Conservation (phyloP, 176 grass and related monocot species). For the Juncus effusus region DNA sequence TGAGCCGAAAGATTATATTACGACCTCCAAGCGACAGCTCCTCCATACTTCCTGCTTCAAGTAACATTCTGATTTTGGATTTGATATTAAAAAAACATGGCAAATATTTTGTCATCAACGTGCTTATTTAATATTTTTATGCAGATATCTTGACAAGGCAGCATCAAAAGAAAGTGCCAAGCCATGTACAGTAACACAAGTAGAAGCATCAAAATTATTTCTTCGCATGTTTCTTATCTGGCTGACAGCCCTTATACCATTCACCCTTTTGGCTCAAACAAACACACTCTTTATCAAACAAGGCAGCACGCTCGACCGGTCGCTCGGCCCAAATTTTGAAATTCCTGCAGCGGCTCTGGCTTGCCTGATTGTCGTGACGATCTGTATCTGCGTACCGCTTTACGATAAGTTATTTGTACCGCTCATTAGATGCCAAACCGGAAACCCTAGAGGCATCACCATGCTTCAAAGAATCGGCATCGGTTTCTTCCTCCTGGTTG, state of each 20-base stretch:
- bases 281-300: conserved; percentile 84
- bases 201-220: conserved; percentile 63
- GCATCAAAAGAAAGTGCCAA: conserved; percentile 3
- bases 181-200: conserved; percentile 57
- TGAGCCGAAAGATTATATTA: conserved; percentile 29
- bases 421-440: conserved; percentile 42
- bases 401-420: conserved; percentile 78
- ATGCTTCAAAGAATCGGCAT: conserved; percentile 61
- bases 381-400: conserved; percentile 48
- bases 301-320: conserved; percentile 60
- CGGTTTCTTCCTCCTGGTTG: conserved; percentile 46
- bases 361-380: conserved; percentile 52
- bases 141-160: conserved; percentile 49
- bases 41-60: conserved; percentile 31
- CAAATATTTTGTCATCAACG: background rate
- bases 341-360: conserved; percentile 57
- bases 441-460: conserved; percentile 63
- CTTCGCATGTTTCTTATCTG: conserved; percentile 47
- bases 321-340: conserved; percentile 27
- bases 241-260: conserved; percentile 55
- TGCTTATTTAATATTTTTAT: background rate
- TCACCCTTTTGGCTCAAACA: conserved; percentile 62
- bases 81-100: too few relatives aligned
- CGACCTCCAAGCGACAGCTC: conserved; percentile 41
- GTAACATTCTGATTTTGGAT: conserved; percentile 13